Conservation (phyloP, 2,329 filamentous ascomycete species). For the Fusarium staphyleae region DNA sequence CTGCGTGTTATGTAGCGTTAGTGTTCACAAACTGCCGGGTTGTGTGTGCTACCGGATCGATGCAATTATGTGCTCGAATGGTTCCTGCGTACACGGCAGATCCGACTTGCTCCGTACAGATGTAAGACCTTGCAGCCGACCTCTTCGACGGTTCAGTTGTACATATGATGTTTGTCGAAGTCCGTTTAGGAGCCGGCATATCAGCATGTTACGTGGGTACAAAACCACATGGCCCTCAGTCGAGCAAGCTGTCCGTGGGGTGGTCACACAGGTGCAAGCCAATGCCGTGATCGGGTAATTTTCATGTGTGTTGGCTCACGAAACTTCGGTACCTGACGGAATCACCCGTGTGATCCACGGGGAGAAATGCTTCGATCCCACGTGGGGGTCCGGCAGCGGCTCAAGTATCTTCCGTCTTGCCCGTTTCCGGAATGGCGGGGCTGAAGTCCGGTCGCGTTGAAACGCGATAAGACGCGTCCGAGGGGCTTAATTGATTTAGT, state of each 20-base stretch:
- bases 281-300: slow-evolving; percentile 16
- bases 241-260: not conserved
- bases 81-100: no score
- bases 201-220: no score
- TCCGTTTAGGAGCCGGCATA: no score
- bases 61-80: no score
- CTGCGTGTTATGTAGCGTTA: not conserved
- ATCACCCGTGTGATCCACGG: slow-evolving; percentile 9
- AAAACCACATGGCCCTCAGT: no score
- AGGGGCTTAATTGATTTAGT: slow-evolving; percentile 32
- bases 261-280: not conserved
- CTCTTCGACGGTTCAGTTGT: no score
- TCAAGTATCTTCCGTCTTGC: slow-evolving; percentile 2
- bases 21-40: slow-evolving; percentile 6
- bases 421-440: slow-evolving; percentile 3
- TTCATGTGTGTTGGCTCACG: slow-evolving; percentile 26
- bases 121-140: no score
- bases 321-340: slow-evolving; percentile 22
- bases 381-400: slow-evolving; percentile 1
- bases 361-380: no score
- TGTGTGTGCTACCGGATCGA: not conserved
- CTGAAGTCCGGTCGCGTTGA: slow-evolving; percentile 6
- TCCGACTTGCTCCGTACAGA: no score
- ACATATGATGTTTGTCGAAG: no score
- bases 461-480: slow-evolving; percentile 19